Percentiles rank a stretch among this genome's conserved stretches.
Evolutionary conservation across 2,329 filamentous ascomycete genomes (phyloP).

Genomic region (Talaromyces sp.): DNA sequence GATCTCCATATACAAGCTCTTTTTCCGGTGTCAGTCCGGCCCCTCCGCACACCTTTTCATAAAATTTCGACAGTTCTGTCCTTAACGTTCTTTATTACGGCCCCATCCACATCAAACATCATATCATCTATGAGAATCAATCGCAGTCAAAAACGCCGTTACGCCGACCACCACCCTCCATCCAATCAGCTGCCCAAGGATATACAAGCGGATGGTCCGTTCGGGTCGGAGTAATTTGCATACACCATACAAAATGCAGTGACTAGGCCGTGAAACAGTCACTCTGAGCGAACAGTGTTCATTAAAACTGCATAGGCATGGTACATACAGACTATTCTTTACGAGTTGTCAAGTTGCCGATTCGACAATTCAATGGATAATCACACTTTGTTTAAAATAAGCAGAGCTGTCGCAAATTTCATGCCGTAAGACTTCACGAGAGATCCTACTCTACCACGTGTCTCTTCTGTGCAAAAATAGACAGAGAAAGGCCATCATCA

Average conservation of each 20-base stretch:
- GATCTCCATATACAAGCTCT: neutral
- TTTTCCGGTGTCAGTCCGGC: neutral
- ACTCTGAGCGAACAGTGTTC: neutral
- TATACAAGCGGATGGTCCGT: constrained; percentile 4
- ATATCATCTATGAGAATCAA: neutral
- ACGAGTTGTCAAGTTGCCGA: neutral
- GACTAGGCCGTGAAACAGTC: neutral
- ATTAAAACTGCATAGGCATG: neutral
- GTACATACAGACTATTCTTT: neutral
- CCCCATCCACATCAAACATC: neutral
- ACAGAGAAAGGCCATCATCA: neutral
- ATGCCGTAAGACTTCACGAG: neutral
- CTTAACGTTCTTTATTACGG: neutral
- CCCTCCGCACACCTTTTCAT: neutral
- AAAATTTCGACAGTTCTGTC: neutral
- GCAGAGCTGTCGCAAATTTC: neutral
- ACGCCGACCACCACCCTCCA: neutral
- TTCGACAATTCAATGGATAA: neutral
- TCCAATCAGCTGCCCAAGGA: neutral
- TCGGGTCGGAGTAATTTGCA: constrained; percentile 12
- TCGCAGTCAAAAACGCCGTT: neutral
- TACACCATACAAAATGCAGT: neutral
- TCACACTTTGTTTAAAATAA: neutral
- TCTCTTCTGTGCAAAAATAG: neutral
- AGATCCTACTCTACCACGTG: neutral